Conservation (phyloP, 805 yeast genomes). For the Peterozyma toletana region DNA sequence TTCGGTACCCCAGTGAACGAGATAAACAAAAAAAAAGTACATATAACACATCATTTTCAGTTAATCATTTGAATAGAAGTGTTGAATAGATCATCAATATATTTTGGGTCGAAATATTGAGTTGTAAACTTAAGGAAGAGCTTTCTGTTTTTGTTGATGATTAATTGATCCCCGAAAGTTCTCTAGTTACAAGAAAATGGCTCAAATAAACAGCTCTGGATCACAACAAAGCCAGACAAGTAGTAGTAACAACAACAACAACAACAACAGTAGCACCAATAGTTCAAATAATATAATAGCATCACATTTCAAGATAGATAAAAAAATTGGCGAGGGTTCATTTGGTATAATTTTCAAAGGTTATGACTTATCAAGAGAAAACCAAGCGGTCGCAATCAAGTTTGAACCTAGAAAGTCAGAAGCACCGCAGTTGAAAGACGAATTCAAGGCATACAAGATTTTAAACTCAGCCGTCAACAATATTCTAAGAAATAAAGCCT, state of each 20-base stretch:
- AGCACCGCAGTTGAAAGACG: constrained; percentile 80
- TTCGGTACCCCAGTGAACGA: too few relatives aligned
- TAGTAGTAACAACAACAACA: constrained; percentile 1
- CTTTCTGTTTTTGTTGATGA: too few relatives aligned
- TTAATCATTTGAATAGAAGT: too few relatives aligned
- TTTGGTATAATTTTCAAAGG: constrained; percentile 85
- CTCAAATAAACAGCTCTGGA: not conserved
- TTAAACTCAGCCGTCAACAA: constrained; percentile 45
- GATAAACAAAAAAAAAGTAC: too few relatives aligned
- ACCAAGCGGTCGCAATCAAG: constrained; percentile 63
- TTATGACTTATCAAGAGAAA: constrained; percentile 57
- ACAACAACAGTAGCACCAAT: not conserved
- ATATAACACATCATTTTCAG: too few relatives aligned
- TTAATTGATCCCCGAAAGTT: too few relatives aligned
- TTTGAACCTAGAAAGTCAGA: constrained; percentile 77
- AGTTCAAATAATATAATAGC: constrained; percentile 28
- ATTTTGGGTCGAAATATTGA: too few relatives aligned
- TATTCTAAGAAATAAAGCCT: constrained; percentile 12
- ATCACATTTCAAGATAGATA: constrained; percentile 70
- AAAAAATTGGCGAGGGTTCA: constrained; percentile 83
- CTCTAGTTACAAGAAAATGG: not conserved
- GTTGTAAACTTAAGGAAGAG: too few relatives aligned
- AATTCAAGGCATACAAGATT: constrained; percentile 70
- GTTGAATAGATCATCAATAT: too few relatives aligned
- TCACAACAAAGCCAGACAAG: not conserved